Evolutionary conservation across 805 yeast genomes (phyloP).

Genomic region (Cyberlindnera mycetangii): DNA sequence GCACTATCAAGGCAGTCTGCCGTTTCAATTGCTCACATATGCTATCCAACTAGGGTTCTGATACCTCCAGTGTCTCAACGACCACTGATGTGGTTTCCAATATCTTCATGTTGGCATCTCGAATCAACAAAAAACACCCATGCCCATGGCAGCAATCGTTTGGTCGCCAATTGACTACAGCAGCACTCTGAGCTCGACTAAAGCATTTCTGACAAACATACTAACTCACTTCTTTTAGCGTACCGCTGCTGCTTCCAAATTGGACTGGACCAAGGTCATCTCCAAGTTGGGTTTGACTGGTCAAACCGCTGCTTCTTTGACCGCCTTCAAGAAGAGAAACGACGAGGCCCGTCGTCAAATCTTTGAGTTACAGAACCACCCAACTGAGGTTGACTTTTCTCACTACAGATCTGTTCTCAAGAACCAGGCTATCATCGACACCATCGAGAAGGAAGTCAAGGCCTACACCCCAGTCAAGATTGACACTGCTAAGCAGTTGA

Average conservation of each 20-base stretch:
- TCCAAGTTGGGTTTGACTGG: conserved; percentile 90
- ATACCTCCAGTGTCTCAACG: too few species aligned
- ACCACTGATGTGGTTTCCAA: too few species aligned
- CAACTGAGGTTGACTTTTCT: conserved; percentile 75
- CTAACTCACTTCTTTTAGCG: conserved; percentile 34
- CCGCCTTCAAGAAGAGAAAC: conserved; percentile 95
- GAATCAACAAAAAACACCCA: not conserved
- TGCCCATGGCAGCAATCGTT: too few species aligned
- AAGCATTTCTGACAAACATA: conserved; percentile 7
- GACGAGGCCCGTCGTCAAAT: conserved; percentile 93
- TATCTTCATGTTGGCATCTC: not conserved
- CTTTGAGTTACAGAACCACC: conserved; percentile 65
- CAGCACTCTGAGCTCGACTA: not conserved
- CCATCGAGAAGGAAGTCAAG: conserved; percentile 73
- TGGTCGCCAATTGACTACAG: too few species aligned
- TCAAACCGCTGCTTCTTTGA: conserved; percentile 80
- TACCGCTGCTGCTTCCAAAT: conserved; percentile 68
- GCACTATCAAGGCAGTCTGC: too few species aligned
- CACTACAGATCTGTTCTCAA: conserved; percentile 77
- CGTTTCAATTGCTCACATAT: too few species aligned
- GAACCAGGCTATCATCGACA: conserved; percentile 75
- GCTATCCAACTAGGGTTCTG: too few species aligned
- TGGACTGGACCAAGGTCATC: conserved; percentile 93
- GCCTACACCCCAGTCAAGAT: conserved; percentile 80
- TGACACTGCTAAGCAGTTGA: conserved; percentile 85